Percentiles rank a stretch among this genome's conserved stretches.
phyloP scores from a whole-genome alignment of 768 basidiomycete species.

The Coprinellus micaceus region DNA sequence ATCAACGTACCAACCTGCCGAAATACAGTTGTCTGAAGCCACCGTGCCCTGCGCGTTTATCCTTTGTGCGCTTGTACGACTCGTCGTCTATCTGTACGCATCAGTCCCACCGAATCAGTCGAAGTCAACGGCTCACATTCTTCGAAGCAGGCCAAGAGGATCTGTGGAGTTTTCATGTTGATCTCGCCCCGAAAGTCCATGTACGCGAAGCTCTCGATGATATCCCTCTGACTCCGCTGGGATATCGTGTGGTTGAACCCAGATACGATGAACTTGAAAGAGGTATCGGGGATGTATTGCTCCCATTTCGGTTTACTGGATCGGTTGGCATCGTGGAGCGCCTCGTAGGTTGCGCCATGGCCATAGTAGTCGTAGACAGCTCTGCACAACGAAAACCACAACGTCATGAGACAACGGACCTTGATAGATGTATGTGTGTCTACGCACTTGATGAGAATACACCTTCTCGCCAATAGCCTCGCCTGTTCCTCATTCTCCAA shows the following conservation, averaged over 20 bases:
- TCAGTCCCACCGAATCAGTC: neutral
- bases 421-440: no score
- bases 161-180: slow-evolving; percentile 74
- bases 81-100: slow-evolving; percentile 36
- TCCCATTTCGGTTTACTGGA: slow-evolving; percentile 48
- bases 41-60: slow-evolving; percentile 59
- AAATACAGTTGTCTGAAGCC: slow-evolving; percentile 71
- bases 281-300: slow-evolving; percentile 57
- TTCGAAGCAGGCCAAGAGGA: slow-evolving; percentile 73
- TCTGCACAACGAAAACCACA: slow-evolving; percentile 34
- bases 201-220: slow-evolving; percentile 80
- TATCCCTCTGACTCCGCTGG: slow-evolving; percentile 55
- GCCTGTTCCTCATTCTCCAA: slow-evolving; percentile 74
- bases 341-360: slow-evolving; percentile 62
- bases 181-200: slow-evolving; percentile 82
- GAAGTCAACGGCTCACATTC: slow-evolving; percentile 61
- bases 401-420: slow-evolving; percentile 3
- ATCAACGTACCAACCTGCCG: slow-evolving; percentile 79
- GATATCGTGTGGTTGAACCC: slow-evolving; percentile 75
- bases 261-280: slow-evolving; percentile 78
- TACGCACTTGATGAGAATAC: slow-evolving; percentile 86
- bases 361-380: slow-evolving; percentile 78
- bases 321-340: slow-evolving; percentile 58
- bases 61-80: slow-evolving; percentile 34
- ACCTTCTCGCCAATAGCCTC: slow-evolving; percentile 64